Evolutionary conservation across 2,329 filamentous ascomycete genomes (phyloP), one percentile per base, ranked within the genome.

Genomic region (Claviceps lovelessii): DNA sequence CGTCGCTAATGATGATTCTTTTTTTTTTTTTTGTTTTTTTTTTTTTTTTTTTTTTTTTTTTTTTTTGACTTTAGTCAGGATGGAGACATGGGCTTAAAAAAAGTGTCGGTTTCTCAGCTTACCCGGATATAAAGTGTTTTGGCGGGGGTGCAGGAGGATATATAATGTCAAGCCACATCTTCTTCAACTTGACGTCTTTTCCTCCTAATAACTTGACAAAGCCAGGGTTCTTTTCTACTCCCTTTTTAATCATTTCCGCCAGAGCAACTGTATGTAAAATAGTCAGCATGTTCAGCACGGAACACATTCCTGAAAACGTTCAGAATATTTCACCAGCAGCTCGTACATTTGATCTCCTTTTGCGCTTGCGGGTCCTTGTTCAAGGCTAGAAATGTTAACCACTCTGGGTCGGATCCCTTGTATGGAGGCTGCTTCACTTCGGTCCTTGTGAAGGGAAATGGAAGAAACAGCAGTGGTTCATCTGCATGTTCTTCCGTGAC

Each of bases 61-160:
- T 5, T 4, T 23, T 23, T 23, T 5, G 2, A 3, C 9, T 8
- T 7, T 5, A 1, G n/a, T 57, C 17, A 28, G 41, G 60, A 63
- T 39, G 48, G 45, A 39, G 35, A 31, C 15, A 31, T 28, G 44
- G 19, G 5, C 8, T 5, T 29, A 4, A 35, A 10, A 49, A 49
- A 37, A 19, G 1, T 10, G 29, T 48, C 10, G 35, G 11, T 5
- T 2, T n/a, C 8, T 29, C 19, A 3, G 46, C 60, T 60, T 75
- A 85, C 83, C 81, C 83, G 51, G 75, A 76, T 56, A 79, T 75
- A 57, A 76, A 72, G 55, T 79, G 83, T 54, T 73, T 75, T 5
- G 83, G 81, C 1, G 83, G 81, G 46, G 82, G 78, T 41, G 69
- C 70, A 47, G 68, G 67, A 0, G 83, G 83, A 58, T 79, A 85